Conservation (phyloP, 805 yeast species). For the Lachancea meyersii region DNA sequence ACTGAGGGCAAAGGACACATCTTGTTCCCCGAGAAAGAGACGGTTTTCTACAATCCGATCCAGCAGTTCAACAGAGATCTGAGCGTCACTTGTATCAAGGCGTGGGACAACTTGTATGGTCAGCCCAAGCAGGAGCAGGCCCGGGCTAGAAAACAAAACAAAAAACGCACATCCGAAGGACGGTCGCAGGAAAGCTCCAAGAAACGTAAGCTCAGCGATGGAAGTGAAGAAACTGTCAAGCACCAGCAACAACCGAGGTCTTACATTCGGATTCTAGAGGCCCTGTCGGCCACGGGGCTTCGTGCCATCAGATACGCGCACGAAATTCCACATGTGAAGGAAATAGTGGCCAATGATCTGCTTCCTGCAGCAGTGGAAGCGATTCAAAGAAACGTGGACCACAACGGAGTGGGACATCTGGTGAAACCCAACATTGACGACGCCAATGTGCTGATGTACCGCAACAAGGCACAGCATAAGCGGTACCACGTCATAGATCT, state of each 20-base stretch:
- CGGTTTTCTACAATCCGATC: slow-evolving; percentile 90
- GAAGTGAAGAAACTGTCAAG: slow-evolving; percentile 17
- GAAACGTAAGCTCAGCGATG: slow-evolving; percentile 29
- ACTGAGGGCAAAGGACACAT: slow-evolving; percentile 82
- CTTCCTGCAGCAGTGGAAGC: slow-evolving; percentile 78
- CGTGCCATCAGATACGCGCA: slow-evolving; percentile 90
- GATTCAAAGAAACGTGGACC: slow-evolving; percentile 62
- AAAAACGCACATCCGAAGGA: slow-evolving; percentile 11
- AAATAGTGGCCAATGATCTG: slow-evolving; percentile 84
- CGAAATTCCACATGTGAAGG: slow-evolving; percentile 72
- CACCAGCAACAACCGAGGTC: slow-evolving; percentile 28
- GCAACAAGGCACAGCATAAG: slow-evolving; percentile 35
- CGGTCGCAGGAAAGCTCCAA: slow-evolving; percentile 15
- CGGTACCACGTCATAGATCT: slow-evolving; percentile 82
- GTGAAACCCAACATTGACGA: slow-evolving; percentile 76
- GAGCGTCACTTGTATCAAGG: slow-evolving; percentile 75
- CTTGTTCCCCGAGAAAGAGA: slow-evolving; percentile 71
- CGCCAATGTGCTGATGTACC: slow-evolving; percentile 79
- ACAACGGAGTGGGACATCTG: slow-evolving; percentile 51
- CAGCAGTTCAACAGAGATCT: slow-evolving; percentile 96
- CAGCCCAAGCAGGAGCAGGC: slow-evolving; percentile 28
- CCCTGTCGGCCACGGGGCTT: slow-evolving; percentile 89
- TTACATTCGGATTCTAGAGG: slow-evolving; percentile 72
- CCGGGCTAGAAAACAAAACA: slow-evolving; percentile 17
- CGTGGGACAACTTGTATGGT: slow-evolving; percentile 68